Evolutionary conservation across 2,329 filamentous ascomycete genomes (phyloP).

Genomic region (Curvularia sp.): DNA sequence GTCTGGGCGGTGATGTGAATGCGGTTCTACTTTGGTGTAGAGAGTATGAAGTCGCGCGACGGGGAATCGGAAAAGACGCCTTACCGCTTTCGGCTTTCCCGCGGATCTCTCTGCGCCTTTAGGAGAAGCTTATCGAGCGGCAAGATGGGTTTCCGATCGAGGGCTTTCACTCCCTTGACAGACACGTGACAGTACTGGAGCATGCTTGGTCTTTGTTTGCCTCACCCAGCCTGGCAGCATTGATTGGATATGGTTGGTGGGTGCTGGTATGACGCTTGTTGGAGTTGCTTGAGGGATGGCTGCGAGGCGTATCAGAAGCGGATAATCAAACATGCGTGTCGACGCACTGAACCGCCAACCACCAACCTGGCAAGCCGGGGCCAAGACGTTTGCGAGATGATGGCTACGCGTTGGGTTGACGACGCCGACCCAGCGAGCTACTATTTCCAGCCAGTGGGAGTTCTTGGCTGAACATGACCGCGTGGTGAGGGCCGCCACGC

Average conservation of each 20-base stretch:
- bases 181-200: not conserved
- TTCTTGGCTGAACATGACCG: not conserved
- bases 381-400: not conserved
- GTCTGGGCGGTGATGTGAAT: slow-evolving; percentile 17
- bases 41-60: slow-evolving; percentile 17
- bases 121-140: slow-evolving; percentile 13
- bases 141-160: not conserved
- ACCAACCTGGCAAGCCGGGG: not conserved
- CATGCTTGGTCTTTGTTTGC: not conserved
- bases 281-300: not conserved
- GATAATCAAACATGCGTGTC: not conserved
- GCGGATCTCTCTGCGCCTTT: slow-evolving; percentile 13
- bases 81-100: slow-evolving; percentile 7
- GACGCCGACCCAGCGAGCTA: not conserved
- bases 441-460: not conserved
- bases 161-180: not conserved
- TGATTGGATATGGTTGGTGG: not conserved
- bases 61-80: slow-evolving; percentile 9
- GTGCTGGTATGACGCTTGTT: not conserved
- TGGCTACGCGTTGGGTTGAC: not conserved
- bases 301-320: not conserved
- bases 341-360: not conserved
- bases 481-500: not conserved
- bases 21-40: slow-evolving; percentile 11
- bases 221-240: not conserved